A percentile compares a stretch with the other conserved stretches of the same genome.
These are phyloP conservation scores for Pontederia crassipes DNA, from an alignment of 176 grass and related monocot species.

Conservation along the genomic window DNA sequence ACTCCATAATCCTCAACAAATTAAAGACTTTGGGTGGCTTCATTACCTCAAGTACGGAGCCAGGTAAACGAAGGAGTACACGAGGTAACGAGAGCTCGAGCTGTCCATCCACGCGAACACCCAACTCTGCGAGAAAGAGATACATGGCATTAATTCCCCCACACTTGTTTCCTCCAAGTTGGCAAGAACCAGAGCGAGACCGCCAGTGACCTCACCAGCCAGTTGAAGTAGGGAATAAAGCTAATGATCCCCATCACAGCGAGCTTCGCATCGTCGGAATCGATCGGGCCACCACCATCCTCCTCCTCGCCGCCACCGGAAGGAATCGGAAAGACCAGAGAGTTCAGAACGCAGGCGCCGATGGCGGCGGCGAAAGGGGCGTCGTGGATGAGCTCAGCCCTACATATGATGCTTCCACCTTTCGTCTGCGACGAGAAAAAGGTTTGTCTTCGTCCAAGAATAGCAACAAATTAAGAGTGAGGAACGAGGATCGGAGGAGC, in stretches of 20 bases:
- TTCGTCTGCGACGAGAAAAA: not conserved
- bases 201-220: constrained; percentile 48
- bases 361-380: constrained; percentile 74
- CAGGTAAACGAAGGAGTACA: constrained; percentile 72
- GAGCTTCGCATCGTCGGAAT: constrained; percentile 68
- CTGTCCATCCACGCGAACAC: constrained; percentile 91
- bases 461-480: not conserved
- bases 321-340: constrained; percentile 35
- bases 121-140: constrained; percentile 47
- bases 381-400: constrained; percentile 62
- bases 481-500: too few species aligned
- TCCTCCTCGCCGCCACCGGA: constrained; percentile 15
- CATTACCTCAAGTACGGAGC: constrained; percentile 89
- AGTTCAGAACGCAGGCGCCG: constrained; percentile 75
- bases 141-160: not conserved
- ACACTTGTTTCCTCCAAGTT: not conserved
- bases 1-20: too few species aligned
- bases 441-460: not conserved
- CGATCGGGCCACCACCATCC: constrained; percentile 35
- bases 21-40: not conserved
- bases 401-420: constrained; percentile 16
- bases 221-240: constrained; percentile 97
- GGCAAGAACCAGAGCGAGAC: not conserved
- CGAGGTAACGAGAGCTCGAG: constrained; percentile 52
- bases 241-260: constrained; percentile 88